Base-by-base conservation (phyloP, 2,329 filamentous ascomycete genomes). In the Ophiostoma novo-ulmi region DNA sequence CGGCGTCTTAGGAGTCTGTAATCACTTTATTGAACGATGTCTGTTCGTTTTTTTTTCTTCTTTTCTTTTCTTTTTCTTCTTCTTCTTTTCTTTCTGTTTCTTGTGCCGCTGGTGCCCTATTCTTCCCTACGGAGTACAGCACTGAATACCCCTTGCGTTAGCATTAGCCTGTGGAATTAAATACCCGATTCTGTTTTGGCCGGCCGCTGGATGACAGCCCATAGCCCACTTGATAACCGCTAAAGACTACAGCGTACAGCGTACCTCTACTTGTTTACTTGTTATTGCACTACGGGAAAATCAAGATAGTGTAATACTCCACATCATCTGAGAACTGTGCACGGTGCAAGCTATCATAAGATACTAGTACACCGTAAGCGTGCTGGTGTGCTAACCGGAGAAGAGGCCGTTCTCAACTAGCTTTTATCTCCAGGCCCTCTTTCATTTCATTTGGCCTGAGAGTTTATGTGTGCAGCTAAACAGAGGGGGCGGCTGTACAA, bases 311-410 rank as follows among this genome's bases (percentile, higher is more conserved):
- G 52, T 11, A 8, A 48, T 58, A 26, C n/a, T 58, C 52, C 52
- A 58, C 52, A 58, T 58, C 52, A 22, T 55, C n/a, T 22, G n/a
- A 10, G 10, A 55, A n/a, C 8, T 55, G 48, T 55, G 48, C 48
- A 55, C 48, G 48, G 48, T 55, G 48, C 48, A 55, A 11, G 10
- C 48, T n/a, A 48, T 14, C 1, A n/a, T n/a, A n/a, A n/a, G n/a
- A n/a, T n/a, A n/a, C n/a, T 17, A 17, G 5, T 55, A 55, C 41
- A 14, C 41, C 26, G 17, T 64, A 64, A n/a, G n/a, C 3, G 35
- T 64, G 13, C 61, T 38, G 63, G n/a, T n/a, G 63, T 38, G 22
- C 52, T 58, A 58, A 10, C 52, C 52, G 52, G 52, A 58, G 52
- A 58, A 58, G n/a, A 26, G n/a, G 52, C 52, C 52, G 52, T 58